phyloP scores from a whole-genome alignment of 139 green algal genomes.

The Picochlorum sp. region DNA sequence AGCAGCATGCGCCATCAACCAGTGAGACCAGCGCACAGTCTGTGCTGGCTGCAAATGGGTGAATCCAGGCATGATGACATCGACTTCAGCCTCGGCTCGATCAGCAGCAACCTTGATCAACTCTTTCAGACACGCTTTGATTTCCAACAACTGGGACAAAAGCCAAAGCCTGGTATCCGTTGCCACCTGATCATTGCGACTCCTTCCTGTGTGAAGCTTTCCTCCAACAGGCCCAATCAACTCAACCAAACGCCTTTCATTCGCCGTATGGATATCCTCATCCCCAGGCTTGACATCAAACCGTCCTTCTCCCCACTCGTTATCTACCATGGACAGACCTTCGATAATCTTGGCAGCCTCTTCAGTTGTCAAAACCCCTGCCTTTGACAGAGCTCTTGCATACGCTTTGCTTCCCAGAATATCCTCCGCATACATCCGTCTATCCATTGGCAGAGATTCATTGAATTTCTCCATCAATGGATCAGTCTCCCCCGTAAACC shows the following conservation, averaged over 20 bases:
- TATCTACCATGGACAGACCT: constrained; percentile 62
- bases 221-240: constrained; percentile 78
- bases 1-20: constrained; percentile 85
- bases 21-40: constrained; percentile 91
- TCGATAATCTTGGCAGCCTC: constrained; percentile 67
- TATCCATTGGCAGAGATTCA: constrained; percentile 86
- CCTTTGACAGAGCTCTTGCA: constrained; percentile 73
- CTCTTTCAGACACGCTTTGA: constrained; percentile 61
- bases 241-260: constrained; percentile 87
- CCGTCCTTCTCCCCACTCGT: constrained; percentile 53
- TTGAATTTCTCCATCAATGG: constrained; percentile 97
- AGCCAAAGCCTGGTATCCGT: constrained; percentile 97
- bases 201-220: constrained; percentile 97
- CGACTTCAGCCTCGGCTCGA: constrained; percentile 71
- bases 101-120: constrained; percentile 72
- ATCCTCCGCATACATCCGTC: constrained; percentile 89
- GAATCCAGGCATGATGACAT: constrained; percentile 92
- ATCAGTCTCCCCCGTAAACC: constrained; percentile 88
- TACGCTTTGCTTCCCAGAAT: constrained; percentile 90
- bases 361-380: constrained; percentile 73
- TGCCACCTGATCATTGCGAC: constrained; percentile 92
- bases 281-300: constrained; percentile 82
- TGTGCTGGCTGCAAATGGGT: constrained; percentile 94
- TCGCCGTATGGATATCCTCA: constrained; percentile 98
- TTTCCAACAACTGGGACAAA: constrained; percentile 51